phyloP scores from a whole-genome alignment of 257 asterid genomes.

The Solanum arcanum region DNA sequence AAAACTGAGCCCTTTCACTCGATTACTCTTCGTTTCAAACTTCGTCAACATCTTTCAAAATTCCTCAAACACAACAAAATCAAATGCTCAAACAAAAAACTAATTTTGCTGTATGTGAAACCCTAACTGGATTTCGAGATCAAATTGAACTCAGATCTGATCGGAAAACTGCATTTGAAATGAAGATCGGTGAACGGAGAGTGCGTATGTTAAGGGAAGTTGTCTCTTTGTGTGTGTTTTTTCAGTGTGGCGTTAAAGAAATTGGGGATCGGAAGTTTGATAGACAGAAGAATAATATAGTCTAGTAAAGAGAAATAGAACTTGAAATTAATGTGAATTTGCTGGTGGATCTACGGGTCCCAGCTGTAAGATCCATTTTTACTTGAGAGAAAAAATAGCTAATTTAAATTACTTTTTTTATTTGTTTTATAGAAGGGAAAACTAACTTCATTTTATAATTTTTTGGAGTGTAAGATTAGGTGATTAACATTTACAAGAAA shows the following conservation, averaged over 20 bases:
- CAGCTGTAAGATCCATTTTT: not conserved
- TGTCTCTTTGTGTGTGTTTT: not conserved
- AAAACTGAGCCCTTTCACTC: constrained; percentile 95
- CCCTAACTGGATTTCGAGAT: not conserved
- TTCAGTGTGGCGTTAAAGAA: not conserved
- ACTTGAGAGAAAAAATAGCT: not conserved
- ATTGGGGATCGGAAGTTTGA: not conserved
- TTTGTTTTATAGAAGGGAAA: not conserved
- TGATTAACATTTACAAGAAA: not conserved
- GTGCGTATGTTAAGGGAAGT: not conserved
- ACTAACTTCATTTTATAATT: not conserved
- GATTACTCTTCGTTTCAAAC: constrained; percentile 94
- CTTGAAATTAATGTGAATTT: not conserved
- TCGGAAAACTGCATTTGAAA: not conserved
- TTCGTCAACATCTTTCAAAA: constrained; percentile 68
- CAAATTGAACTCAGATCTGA: constrained; percentile 13
- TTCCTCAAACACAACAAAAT: not conserved
- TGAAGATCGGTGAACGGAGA: not conserved
- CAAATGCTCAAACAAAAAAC: not conserved
- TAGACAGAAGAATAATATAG: not conserved
- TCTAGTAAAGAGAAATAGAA: not conserved
- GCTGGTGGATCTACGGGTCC: constrained; percentile 1
- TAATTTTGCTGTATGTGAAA: not conserved
- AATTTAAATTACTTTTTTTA: not conserved
- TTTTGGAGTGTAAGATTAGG: not conserved